A percentile compares a stretch with the other conserved stretches of the same genome.
Conservation (phyloP, 2,329 filamentous ascomycete species). For the Dothideomycetes sp. region DNA sequence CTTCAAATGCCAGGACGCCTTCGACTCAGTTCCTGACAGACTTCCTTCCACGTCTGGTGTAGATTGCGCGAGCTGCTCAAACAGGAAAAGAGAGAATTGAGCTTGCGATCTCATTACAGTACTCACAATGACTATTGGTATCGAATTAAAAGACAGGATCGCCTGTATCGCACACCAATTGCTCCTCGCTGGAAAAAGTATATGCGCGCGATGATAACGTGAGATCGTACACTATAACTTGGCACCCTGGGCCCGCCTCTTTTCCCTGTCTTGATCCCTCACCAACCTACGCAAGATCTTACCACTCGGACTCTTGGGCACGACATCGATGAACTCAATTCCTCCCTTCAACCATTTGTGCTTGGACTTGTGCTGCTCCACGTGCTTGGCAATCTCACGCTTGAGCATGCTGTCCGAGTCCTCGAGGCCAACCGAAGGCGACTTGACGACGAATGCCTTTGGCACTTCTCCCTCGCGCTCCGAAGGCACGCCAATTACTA, state of each 20-base stretch:
- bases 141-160: no score
- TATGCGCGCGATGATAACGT: no score
- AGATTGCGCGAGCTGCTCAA: no score
- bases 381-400: constrained; percentile 44
- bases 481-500: constrained; percentile 64
- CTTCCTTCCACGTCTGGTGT: no score
- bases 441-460: constrained; percentile 54
- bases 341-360: constrained; percentile 54
- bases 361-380: constrained; percentile 49
- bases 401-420: constrained; percentile 38
- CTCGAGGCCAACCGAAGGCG: constrained; percentile 39
- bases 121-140: no score
- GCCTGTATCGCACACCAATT: no score
- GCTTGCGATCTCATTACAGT: no score
- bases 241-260: constrained; percentile 16
- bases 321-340: constrained; percentile 42
- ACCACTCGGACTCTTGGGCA: constrained; percentile 45
- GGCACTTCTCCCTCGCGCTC: constrained; percentile 50
- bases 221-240: constrained; percentile 8
- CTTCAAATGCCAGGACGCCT: no score
- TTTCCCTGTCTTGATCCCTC: constrained; percentile 63
- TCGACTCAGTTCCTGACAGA: no score
- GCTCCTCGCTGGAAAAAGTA: no score
- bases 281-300: constrained; percentile 53
- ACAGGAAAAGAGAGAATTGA: no score